Evolutionary conservation across 2,329 filamentous ascomycete species (phyloP), one percentile per base, ranked within the genome.

Genomic region (Alternaria sp.): DNA sequence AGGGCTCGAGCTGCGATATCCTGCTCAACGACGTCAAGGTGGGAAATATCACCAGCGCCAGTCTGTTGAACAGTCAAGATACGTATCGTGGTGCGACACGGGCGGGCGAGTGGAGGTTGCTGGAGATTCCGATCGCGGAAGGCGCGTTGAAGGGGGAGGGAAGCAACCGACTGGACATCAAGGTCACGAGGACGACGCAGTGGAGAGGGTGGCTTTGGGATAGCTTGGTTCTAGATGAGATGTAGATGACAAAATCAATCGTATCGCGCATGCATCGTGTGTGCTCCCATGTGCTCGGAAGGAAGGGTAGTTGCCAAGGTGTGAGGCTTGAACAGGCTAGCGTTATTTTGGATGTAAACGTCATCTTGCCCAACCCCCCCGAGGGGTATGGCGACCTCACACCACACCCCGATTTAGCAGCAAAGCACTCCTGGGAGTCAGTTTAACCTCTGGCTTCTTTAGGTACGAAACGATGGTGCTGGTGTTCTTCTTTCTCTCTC

Each of bases 21-120:
- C 65, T 79, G n/a, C 75, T 82, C 23, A 85, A 85, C 59, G 77
- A 76, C 3, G 70, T 71, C 12, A 71, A 74, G 46, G 69, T 84
- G 5, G 82, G 81, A 0, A 83, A 83, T 56, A 75, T 84, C 55
- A 82, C 79, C 1, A 72, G 71, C 8, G 68, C 67, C 8, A 72
- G 69, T 51, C 61, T 85, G 28, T 58, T 78, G 26, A 84, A 73
- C 41, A 84, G 85, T 64, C 84, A 83, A 5, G 80, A 79, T 20
- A 75, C 85, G 37, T 86, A 86, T 71, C 78, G 84, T n/a, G 82
- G 80, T 10, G 82, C 79, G 20, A 86, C 83, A 7, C 71, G 74
- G 23, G 82, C 81, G 6, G 84, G 84, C 1, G 84, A 86, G 73
- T 85, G 83, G 83, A 75, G 81, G 58, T 75, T 82, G 20, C 79